Evolutionary conservation across 2,329 filamentous ascomycete species (phyloP), one percentile per base, ranked within the genome.

Genomic region (Pseudogymnoascus verrucosus): DNA sequence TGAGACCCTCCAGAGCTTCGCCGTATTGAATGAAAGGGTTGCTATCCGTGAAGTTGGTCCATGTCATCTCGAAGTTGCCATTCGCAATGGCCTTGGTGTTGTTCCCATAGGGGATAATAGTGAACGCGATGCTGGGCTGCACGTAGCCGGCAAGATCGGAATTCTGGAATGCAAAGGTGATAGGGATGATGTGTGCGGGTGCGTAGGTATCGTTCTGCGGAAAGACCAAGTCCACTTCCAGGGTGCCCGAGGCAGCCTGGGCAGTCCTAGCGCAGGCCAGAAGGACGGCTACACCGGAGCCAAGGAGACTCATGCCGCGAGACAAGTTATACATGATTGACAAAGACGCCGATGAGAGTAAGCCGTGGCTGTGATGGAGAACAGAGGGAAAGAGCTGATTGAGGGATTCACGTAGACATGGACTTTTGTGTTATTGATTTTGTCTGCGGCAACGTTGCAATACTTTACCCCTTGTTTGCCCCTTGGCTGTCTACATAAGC

Each of bases 161-260:
- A 44, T 71, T 69, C n/a, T 70, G 67, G 26, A 71, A 37, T 16
- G 67, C 69, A 63, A 72, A 72, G 39, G 71, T 66, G 61, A 72
- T 39, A 28, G 70, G 71, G 26, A 72, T 66, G 2, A 61, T 61
- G 12, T 60, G 31, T 12, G 64, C 64, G 8, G 68, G 71, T 23
- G 67, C 64, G 64, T 71, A 71, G 4, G 68, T 71, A 47, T 68
- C 64, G 65, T 72, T 69, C 19, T 69, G 70, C 5, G 71, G 70
- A 62, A 73, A 72, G 4, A 71, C 62, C 42, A 72, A 34, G 40
- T 69, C 69, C 47, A 71, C 36, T 61, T 71, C 69, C 26, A 67
- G 34, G n/a, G 60, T 62, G 23, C 61, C 65, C 61, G 63, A 28
- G 12, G 59, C 57, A 37, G 31, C 36, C 42, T 39, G 54, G 14